Conservation (phyloP, 2,329 filamentous ascomycete species). For the Thyridium curvatum region DNA sequence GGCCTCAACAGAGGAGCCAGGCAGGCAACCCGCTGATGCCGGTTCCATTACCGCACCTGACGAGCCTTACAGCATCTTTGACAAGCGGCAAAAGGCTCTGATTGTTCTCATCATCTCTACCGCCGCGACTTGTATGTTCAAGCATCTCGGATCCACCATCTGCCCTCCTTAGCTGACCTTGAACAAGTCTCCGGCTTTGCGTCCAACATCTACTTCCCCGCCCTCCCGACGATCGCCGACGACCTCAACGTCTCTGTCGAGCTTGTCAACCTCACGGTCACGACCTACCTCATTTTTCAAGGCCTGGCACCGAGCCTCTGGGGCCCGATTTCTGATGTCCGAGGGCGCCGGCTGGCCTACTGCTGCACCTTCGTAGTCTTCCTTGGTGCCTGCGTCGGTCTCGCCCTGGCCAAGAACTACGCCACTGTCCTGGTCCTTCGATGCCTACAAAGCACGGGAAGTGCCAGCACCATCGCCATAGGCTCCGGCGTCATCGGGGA, state of each 20-base stretch:
- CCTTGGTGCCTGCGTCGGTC: constrained; percentile 33
- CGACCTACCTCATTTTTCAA: constrained; percentile 46
- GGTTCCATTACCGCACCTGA: too few species aligned
- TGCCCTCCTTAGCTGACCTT: constrained; percentile 5
- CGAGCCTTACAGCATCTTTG: constrained; percentile 43
- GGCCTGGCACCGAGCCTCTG: constrained; percentile 45
- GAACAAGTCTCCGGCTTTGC: constrained; percentile 25
- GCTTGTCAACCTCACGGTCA: constrained; percentile 41
- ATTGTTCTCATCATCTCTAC: constrained; percentile 40
- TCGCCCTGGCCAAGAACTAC: constrained; percentile 36
- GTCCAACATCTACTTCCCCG: constrained; percentile 28
- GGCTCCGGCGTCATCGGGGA: constrained; percentile 49
- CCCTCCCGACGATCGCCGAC: constrained; percentile 29
- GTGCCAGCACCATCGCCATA: constrained; percentile 49
- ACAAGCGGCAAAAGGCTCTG: constrained; percentile 38
- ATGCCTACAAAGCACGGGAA: constrained; percentile 35
- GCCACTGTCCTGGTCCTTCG: constrained; percentile 38
- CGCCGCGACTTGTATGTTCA: constrained; percentile 42
- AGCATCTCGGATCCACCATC: too few species aligned
- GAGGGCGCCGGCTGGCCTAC: constrained; percentile 38
- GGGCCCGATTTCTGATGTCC: constrained; percentile 39
- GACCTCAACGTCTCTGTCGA: constrained; percentile 30
- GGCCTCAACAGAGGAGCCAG: too few species aligned
- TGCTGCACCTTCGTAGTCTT: constrained; percentile 37
- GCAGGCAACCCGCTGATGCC: too few species aligned